Conservation (phyloP, 176 grass and related monocot species). For the Themeda triandra region DNA sequence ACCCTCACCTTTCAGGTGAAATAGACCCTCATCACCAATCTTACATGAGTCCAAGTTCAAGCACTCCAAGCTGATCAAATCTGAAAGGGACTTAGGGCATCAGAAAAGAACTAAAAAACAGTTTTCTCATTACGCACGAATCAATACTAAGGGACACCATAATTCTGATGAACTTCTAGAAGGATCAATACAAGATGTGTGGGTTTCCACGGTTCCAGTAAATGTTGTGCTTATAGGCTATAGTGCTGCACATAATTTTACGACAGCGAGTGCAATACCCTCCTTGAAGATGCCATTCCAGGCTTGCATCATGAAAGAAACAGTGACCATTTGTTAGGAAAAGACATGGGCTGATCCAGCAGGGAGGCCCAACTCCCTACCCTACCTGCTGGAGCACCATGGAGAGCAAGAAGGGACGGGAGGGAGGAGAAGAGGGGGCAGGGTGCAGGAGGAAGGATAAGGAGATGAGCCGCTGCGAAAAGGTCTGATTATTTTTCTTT, state of each 20-base stretch:
- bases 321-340: background rate
- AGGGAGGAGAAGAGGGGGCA: no score
- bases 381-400: no score
- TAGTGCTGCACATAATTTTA: conserved; percentile 3
- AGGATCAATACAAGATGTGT: conserved; percentile 17
- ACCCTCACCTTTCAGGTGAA: conserved; percentile 70
- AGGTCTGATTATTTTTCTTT: background rate
- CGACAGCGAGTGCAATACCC: background rate
- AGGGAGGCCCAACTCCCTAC: no score
- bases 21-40: conserved; percentile 61
- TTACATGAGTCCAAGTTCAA: conserved; percentile 95
- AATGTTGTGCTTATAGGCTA: background rate
- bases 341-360: background rate
- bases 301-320: conserved; percentile 1
- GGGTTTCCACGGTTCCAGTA: conserved; percentile 2
- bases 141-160: background rate
- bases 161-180: conserved; percentile 11
- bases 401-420: no score
- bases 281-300: background rate
- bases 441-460: no score
- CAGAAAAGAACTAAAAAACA: background rate
- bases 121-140: background rate
- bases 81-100: conserved; percentile 41
- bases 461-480: no score
- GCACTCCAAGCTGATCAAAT: conserved; percentile 81